Percentiles rank a stretch among this genome's conserved stretches.
phyloP scores from a whole-genome alignment of 2,329 filamentous ascomycete species.

The Bisporella sp. region DNA sequence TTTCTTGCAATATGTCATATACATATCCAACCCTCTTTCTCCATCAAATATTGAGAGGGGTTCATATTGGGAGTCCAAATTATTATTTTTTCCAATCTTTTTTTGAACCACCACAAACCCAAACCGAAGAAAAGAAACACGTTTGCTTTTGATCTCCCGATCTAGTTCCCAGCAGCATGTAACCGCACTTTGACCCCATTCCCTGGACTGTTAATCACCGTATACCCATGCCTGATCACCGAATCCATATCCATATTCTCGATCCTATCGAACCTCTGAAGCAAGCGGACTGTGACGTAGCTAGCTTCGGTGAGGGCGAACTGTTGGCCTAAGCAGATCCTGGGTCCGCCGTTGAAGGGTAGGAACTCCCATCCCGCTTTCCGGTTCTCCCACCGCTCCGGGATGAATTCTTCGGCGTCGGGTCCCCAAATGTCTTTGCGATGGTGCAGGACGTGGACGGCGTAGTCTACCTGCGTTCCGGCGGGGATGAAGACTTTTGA shows the following conservation, averaged over 20 bases:
- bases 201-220: conserved; percentile 41
- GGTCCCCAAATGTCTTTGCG: conserved; percentile 31
- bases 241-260: conserved; percentile 41
- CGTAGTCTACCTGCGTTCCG: conserved; percentile 24
- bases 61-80: too few relatives aligned
- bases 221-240: conserved; percentile 38
- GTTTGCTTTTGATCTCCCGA: too few relatives aligned
- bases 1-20: too few relatives aligned
- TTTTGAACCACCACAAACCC: too few relatives aligned
- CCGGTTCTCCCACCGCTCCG: conserved; percentile 29
- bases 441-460: conserved; percentile 27
- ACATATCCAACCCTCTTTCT: too few relatives aligned
- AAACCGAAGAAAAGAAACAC: too few relatives aligned
- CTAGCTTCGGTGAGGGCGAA: conserved; percentile 10
- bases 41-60: too few relatives aligned
- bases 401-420: conserved; percentile 30
- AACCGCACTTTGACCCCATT: conserved; percentile 46
- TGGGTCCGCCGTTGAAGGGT: conserved; percentile 8
- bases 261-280: conserved; percentile 9
- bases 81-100: too few relatives aligned
- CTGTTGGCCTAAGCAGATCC: conserved; percentile 53
- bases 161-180: conserved; percentile 4
- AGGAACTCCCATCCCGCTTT: conserved; percentile 40
- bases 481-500: conserved; percentile 26
- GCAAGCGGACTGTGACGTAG: conserved; percentile 6